phyloP scores from a whole-genome alignment of 2,329 filamentous ascomycete species.

The Paramyrothecium sp. region DNA sequence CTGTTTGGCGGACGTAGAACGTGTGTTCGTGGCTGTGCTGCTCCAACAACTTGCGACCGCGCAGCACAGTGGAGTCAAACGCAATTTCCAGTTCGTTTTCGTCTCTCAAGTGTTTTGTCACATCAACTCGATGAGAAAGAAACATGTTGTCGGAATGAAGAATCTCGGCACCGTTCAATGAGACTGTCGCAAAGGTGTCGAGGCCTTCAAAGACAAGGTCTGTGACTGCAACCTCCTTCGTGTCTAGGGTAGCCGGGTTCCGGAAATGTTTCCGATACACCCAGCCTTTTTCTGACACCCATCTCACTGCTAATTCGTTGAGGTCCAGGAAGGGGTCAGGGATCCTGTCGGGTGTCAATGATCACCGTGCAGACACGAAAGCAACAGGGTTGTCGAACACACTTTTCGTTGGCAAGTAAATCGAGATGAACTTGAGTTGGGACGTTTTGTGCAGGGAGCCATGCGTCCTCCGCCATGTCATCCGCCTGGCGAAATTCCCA shows the following conservation, averaged over 20 bases:
- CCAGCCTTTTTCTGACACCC: slow-evolving; percentile 68
- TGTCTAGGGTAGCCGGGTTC: slow-evolving; percentile 9
- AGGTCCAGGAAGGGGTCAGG: slow-evolving; percentile 66
- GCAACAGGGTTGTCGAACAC: neutral
- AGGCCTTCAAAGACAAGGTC: slow-evolving; percentile 62
- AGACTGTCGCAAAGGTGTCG: slow-evolving; percentile 61
- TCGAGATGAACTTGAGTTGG: slow-evolving; percentile 37
- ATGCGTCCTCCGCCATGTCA: slow-evolving; percentile 12
- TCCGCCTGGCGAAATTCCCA: neutral
- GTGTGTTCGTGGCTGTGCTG: slow-evolving; percentile 51
- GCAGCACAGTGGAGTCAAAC: slow-evolving; percentile 54
- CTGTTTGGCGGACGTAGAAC: slow-evolving; percentile 51
- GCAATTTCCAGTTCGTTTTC: slow-evolving; percentile 52
- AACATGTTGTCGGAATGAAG: slow-evolving; percentile 64
- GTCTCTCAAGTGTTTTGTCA: slow-evolving; percentile 39
- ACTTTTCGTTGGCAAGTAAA: slow-evolving; percentile 33
- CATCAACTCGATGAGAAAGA: slow-evolving; percentile 52
- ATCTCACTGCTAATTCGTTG: slow-evolving; percentile 67
- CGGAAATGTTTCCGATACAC: slow-evolving; percentile 54
- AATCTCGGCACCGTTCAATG: slow-evolving; percentile 51
- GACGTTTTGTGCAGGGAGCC: slow-evolving; percentile 30
- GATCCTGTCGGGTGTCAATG: slow-evolving; percentile 28
- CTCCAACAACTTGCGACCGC: slow-evolving; percentile 50
- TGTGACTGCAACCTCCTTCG: neutral
- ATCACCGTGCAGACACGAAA: neutral